Conservation (phyloP, 1,284 basidiomycete species). For the Trametes pubescens region DNA sequence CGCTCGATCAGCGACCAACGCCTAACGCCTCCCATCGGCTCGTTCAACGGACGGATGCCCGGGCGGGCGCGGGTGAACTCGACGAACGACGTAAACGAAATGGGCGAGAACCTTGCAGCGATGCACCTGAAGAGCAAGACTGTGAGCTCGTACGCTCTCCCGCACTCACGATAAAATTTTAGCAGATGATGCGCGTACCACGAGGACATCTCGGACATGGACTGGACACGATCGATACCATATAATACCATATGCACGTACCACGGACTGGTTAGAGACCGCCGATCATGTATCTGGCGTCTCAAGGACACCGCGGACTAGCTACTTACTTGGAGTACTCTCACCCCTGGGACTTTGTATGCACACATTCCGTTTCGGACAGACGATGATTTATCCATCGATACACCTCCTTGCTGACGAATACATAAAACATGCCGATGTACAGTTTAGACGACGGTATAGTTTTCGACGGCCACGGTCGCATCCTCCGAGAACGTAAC, state of each 20-base stretch:
- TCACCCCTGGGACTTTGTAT: constrained; percentile 26
- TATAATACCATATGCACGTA: background rate
- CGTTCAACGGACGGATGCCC: constrained; percentile 17
- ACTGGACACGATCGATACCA: background rate
- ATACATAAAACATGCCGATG: constrained; percentile 30
- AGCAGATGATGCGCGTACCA: background rate
- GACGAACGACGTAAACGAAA: constrained; percentile 31
- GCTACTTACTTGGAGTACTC: background rate
- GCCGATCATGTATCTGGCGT: constrained; percentile 1
- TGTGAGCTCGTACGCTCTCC: constrained; percentile 5
- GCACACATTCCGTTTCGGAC: constrained; percentile 18
- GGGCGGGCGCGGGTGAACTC: constrained; percentile 29
- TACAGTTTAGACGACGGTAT: constrained; percentile 48
- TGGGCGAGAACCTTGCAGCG: constrained; percentile 27
- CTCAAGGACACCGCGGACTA: constrained; percentile 23
- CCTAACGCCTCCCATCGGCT: constrained; percentile 12
- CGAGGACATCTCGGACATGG: constrained; percentile 2
- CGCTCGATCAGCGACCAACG: constrained; percentile 29
- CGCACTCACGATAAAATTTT: constrained; percentile 23
- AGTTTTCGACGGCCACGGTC: constrained; percentile 77
- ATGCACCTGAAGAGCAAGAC: constrained; percentile 25
- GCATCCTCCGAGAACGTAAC: constrained; percentile 83
- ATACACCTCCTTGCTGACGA: constrained; percentile 28
- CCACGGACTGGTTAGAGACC: constrained; percentile 7
- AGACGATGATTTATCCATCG: constrained; percentile 24